Evolutionary conservation across 208 protist species (phyloP).

Genomic region (Leishmania lainsoni): DNA sequence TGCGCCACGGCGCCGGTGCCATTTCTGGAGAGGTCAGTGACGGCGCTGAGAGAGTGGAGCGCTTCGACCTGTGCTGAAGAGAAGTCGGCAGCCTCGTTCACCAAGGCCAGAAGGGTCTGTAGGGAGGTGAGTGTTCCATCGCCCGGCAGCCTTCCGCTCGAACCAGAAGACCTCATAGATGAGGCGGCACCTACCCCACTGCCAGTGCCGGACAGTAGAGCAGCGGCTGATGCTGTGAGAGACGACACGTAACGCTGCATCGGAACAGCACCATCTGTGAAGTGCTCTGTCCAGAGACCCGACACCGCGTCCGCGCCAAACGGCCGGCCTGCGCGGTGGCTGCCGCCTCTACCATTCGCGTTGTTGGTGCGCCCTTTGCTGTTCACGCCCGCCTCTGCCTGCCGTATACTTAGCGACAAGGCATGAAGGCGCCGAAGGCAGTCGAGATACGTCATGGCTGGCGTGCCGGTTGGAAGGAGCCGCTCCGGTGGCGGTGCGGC

Average conservation of each 20-base stretch:
- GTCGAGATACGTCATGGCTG: conserved; percentile 75
- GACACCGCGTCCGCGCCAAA: conserved; percentile 19
- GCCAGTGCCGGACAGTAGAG: conserved; percentile 23
- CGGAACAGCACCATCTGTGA: conserved; percentile 25
- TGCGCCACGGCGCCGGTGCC: conserved; percentile 3
- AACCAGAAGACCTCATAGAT: not conserved
- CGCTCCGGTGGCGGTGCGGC: conserved; percentile 28
- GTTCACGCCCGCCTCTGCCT: conserved; percentile 28
- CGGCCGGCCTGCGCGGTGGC: conserved; percentile 5
- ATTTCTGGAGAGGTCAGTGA: conserved; percentile 1
- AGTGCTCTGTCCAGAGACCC: conserved; percentile 38
- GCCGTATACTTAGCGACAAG: conserved; percentile 26
- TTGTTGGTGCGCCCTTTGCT: conserved; percentile 12
- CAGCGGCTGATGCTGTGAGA: conserved; percentile 9
- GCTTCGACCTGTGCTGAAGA: conserved; percentile 76
- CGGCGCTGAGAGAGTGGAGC: conserved; percentile 46
- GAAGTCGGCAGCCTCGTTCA: conserved; percentile 34
- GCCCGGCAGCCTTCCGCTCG: not conserved
- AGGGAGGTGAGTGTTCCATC: conserved; percentile 13
- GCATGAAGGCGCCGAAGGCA: conserved; percentile 32
- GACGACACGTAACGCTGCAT: conserved; percentile 28
- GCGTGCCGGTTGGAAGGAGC: conserved; percentile 61
- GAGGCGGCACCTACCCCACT: not conserved
- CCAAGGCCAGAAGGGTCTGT: conserved; percentile 25
- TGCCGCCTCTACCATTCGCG: not conserved